Evolutionary conservation across 139 green algal genomes (phyloP), one percentile per base, ranked within the genome.

Genomic region (Trebouxia sp.): DNA sequence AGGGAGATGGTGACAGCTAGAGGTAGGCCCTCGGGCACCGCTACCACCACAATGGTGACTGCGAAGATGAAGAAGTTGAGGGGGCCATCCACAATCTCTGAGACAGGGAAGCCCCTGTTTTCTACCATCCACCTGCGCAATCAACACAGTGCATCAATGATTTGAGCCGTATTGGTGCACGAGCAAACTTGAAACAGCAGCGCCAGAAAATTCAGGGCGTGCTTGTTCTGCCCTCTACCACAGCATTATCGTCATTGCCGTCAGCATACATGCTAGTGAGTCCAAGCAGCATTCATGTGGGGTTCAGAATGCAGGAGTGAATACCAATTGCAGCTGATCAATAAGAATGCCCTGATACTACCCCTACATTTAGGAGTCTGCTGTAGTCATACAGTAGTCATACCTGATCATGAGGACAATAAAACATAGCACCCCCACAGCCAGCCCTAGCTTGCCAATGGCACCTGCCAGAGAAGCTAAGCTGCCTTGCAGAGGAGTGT

Each of bases 21-120:
- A 3, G 94, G 94, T 66, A 98, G 87, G 43, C 94, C 94, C 87
- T 98, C 94, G 0, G 94, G 94, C 48, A 98, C 88, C 5, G 91
- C 90, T 39, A 95, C 90, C 55, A 95, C 93, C 43, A 99, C 86
- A 79, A 99, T 98, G 79, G 97, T 99, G n/a, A 99, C 92, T 15
- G 83, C 83, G 82, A 95, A 94, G 88, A 98, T 90, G 88, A 99
- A 98, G 85, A 95, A 97, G 80, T 96, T 82, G 0, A 98, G 85
- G 53, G 93, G 91, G n/a, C 94, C 93, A 53, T 95, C 37, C 37
- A 91, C 92, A 74, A 96, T 95, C 78, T 97, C 83, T 32, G 77
- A 77, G 15, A 93, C 74, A 26, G 90, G 90, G 85, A 95, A 96
- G 78, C 93, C 94, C 9, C 85, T 82, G 80, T 97, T 93, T 47